Conservation (phyloP, 225 moss, liverwort and hornwort genomes). For the Climacium dendroides region DNA sequence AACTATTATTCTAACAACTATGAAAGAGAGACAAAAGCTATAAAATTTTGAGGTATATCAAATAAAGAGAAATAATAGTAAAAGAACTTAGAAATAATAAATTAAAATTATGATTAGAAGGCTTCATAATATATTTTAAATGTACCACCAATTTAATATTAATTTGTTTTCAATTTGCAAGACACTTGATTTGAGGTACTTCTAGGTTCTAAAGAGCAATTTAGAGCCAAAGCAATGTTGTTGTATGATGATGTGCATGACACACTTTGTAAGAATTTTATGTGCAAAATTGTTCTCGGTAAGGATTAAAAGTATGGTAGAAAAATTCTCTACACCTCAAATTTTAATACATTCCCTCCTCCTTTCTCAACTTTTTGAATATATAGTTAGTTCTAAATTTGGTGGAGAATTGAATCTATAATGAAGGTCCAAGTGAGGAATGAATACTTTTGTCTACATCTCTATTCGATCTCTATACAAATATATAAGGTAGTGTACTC, state of each 20-base stretch:
- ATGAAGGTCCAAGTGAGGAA: not conserved
- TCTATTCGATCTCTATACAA: no score
- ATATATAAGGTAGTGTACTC: no score
- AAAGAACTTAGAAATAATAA: not conserved
- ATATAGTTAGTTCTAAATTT: not conserved
- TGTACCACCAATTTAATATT: not conserved
- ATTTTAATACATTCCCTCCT: no score
- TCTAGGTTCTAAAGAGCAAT: accelerated
- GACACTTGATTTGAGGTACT: not conserved
- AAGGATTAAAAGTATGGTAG: accelerated
- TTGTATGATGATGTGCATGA: not conserved
- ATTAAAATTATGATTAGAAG: not conserved
- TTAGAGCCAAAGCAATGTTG: not conserved
- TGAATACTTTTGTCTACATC: no score
- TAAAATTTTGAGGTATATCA: not conserved
- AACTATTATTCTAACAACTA: not conserved
- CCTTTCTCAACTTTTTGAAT: not conserved
- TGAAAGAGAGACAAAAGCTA: not conserved
- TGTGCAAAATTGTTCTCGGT: not conserved
- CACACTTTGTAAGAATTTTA: not conserved
- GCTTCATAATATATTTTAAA: not conserved
- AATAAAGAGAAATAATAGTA: not conserved
- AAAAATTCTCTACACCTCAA: not conserved
- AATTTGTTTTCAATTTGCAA: not conserved
- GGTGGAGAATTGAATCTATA: not conserved